A percentile compares a stretch with the other conserved stretches of the same genome.
Evolutionary conservation across 2,329 filamentous ascomycete species (phyloP).

Genomic region (Alternaria gansuensis): DNA sequence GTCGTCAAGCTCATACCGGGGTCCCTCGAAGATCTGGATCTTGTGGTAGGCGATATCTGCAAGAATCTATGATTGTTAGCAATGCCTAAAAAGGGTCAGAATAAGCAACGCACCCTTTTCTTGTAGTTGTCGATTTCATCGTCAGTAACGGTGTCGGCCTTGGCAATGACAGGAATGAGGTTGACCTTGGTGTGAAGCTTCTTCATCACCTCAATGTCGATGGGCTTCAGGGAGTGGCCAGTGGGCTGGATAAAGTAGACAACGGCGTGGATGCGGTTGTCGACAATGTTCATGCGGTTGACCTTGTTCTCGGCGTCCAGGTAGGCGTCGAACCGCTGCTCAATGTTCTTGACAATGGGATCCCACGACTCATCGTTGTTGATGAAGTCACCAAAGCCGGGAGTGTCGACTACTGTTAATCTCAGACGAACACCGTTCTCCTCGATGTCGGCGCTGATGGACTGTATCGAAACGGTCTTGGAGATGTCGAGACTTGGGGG

Average conservation of each 20-base stretch:
- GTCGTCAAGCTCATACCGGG: conserved; percentile 97
- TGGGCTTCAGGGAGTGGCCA: conserved; percentile 95
- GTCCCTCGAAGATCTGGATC: conserved; percentile 99
- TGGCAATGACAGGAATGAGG: conserved; percentile 98
- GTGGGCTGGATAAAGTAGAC: conserved; percentile 99
- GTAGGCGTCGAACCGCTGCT: conserved; percentile 98
- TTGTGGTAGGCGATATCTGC: conserved; percentile 96
- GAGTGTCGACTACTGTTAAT: conserved; percentile 95
- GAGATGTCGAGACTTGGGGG: conserved; percentile 96
- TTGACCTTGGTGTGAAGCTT: conserved; percentile 99
- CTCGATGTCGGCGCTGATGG: conserved; percentile 75
- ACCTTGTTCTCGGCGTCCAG: conserved; percentile 99
- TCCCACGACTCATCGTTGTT: conserved; percentile 99
- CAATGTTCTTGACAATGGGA: conserved; percentile 99
- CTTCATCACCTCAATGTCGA: conserved; percentile 99
- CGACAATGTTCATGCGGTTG: conserved; percentile 99
- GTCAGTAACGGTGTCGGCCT: conserved; percentile 96
- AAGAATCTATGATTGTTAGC: conserved; percentile 73
- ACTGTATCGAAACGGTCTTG: conserved; percentile 72
- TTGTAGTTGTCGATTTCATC: conserved; percentile 96
- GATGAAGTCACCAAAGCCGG: conserved; percentile 98
- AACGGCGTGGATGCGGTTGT: conserved; percentile 98
- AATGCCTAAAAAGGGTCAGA: not conserved
- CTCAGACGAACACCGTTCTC: conserved; percentile 97
- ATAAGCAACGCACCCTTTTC: conserved; percentile 76